A percentile compares a stretch with the other conserved stretches of the same genome.
Conservation (phyloP, 176 grass and related monocot species). For the Zoysia pacifica region DNA sequence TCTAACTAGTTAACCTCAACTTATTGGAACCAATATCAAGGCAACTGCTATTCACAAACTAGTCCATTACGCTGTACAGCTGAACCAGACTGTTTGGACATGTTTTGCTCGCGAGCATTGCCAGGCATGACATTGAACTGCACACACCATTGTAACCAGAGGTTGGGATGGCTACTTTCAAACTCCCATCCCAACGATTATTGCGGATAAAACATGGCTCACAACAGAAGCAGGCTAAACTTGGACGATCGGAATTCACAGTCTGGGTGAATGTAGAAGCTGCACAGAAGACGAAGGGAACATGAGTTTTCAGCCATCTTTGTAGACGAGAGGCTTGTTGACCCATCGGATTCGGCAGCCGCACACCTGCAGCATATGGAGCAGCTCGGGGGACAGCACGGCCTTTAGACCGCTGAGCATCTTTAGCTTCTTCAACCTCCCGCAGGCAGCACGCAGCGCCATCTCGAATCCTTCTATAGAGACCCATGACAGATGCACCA, state of each 20-base stretch:
- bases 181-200: not conserved
- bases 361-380: slow-evolving; percentile 63
- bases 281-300: not conserved
- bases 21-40: not conserved
- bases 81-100: not conserved
- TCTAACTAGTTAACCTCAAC: too few relatives aligned
- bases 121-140: not conserved
- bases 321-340: slow-evolving; percentile 80
- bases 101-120: not conserved
- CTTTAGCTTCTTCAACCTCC: slow-evolving; percentile 96
- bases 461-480: slow-evolving; percentile 80
- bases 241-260: not conserved
- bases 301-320: slow-evolving; percentile 43
- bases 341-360: slow-evolving; percentile 95
- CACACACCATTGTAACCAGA: slow-evolving; percentile 10
- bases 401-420: slow-evolving; percentile 60
- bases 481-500: slow-evolving; percentile 84
- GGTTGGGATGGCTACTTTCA: not conserved
- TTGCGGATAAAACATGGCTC: slow-evolving; percentile 13
- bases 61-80: not conserved
- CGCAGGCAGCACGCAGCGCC: slow-evolving; percentile 63
- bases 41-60: not conserved
- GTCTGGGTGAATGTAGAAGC: not conserved
- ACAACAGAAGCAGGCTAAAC: slow-evolving; percentile 6
- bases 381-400: slow-evolving; percentile 66